Conservation (phyloP, 805 yeast genomes). For the Debaryomyces maramus region DNA sequence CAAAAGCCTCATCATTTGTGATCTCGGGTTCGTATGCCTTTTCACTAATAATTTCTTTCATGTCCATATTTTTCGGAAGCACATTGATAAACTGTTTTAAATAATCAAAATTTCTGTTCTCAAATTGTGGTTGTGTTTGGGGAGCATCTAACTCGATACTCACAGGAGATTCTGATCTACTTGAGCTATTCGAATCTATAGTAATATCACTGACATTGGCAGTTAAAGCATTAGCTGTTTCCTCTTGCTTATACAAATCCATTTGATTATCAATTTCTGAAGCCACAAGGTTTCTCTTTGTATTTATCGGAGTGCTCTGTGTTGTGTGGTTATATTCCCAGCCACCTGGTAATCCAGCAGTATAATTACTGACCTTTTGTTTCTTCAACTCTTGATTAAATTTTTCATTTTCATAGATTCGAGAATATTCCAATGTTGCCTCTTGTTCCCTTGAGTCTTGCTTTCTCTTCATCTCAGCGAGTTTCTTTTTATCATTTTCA, state of each 20-base stretch:
- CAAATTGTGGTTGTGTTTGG: conserved; percentile 5
- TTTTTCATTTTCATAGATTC: conserved; percentile 29
- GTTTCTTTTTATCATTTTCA: conserved; percentile 25
- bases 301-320: conserved; percentile 21
- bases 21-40: conserved; percentile 73
- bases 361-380: conserved; percentile 29
- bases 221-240: conserved; percentile 21
- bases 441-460: conserved; percentile 47
- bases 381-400: conserved; percentile 35
- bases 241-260: conserved; percentile 19
- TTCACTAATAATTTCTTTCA: conserved; percentile 50
- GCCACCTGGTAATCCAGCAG: conserved; percentile 38
- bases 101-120: conserved; percentile 28
- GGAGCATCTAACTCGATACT: conserved; percentile 10
- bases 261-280: conserved; percentile 31
- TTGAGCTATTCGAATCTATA: conserved; percentile 23
- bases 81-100: conserved; percentile 34
- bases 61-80: conserved; percentile 29
- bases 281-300: conserved; percentile 31
- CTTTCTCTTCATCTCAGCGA: conserved; percentile 30
- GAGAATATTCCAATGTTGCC: conserved; percentile 28
- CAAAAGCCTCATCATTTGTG: conserved; percentile 34
- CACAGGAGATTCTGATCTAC: conserved; percentile 8
- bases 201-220: conserved; percentile 34
- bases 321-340: conserved; percentile 25